Conservation (phyloP, 2,329 filamentous ascomycete genomes). For the Gaeumannomyces sp. region DNA sequence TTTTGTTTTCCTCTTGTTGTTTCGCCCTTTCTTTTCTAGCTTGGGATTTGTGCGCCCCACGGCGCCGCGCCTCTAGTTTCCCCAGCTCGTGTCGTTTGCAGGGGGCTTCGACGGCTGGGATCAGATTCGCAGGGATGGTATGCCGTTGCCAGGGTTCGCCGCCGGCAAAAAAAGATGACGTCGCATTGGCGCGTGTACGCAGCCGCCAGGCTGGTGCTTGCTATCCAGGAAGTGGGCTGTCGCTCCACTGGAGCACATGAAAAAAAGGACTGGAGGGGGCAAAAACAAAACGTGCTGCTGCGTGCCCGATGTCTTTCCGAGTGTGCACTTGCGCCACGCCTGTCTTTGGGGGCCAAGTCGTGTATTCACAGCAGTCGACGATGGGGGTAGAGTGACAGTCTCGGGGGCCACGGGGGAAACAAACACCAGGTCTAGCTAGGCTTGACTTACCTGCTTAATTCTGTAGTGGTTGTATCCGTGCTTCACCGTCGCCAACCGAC, state of each 20-base stretch:
- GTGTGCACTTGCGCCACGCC: neutral
- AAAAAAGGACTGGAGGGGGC: neutral
- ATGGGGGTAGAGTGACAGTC: neutral
- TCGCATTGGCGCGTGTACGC: slow-evolving; percentile 6
- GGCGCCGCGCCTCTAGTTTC: neutral
- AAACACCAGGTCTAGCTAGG: neutral
- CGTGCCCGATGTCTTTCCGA: neutral
- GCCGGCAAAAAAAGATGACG: slow-evolving; percentile 3
- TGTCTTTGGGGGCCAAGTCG: neutral
- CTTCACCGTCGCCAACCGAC: neutral
- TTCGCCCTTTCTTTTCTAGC: neutral
- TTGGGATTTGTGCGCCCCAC: neutral
- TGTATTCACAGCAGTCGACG: neutral
- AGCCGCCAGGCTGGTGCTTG: slow-evolving; percentile 1
- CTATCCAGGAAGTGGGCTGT: neutral
- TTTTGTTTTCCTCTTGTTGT: neutral
- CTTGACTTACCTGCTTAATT: neutral
- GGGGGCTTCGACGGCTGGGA: neutral
- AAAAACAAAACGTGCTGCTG: neutral
- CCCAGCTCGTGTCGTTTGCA: neutral
- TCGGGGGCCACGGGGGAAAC: neutral
- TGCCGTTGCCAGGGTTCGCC: neutral
- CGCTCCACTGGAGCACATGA: neutral
- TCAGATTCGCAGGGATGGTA: neutral
- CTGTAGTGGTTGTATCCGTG: neutral